phyloP scores from a whole-genome alignment of 2,329 filamentous ascomycete genomes.

The Leptographium radiaticola region DNA sequence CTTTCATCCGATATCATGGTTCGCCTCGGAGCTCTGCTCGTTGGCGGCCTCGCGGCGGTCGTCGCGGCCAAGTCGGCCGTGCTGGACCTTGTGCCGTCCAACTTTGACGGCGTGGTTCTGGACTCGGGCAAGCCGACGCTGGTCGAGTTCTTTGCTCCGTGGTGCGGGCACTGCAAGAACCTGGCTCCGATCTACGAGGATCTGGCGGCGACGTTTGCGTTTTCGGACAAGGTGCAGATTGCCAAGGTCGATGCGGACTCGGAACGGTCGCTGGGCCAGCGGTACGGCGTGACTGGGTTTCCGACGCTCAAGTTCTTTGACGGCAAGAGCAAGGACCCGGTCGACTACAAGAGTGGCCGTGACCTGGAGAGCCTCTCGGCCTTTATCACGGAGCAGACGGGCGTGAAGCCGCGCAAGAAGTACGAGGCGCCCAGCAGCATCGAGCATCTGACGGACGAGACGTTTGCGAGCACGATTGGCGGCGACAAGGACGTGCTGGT shows the following conservation, averaged over 20 bases:
- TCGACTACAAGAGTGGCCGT: constrained; percentile 75
- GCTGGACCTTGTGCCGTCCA: constrained; percentile 74
- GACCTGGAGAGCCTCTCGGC: constrained; percentile 73
- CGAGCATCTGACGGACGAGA: constrained; percentile 64
- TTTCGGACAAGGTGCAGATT: constrained; percentile 64
- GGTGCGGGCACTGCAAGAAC: constrained; percentile 99
- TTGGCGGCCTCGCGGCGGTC: constrained; percentile 37
- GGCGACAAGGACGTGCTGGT: constrained; percentile 82
- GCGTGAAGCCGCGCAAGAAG: constrained; percentile 67
- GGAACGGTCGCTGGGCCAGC: constrained; percentile 71
- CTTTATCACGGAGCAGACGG: constrained; percentile 81
- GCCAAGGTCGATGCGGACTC: constrained; percentile 94
- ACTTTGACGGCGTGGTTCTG: constrained; percentile 84
- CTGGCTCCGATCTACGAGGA: constrained; percentile 93
- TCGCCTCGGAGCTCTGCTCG: constrained; percentile 45
- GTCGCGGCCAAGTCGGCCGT: constrained; percentile 68
- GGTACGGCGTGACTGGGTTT: constrained; percentile 85
- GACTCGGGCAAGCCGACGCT: constrained; percentile 90
- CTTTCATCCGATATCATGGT: constrained; percentile 29
- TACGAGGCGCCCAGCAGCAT: constrained; percentile 61
- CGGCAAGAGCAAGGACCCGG: constrained; percentile 75
- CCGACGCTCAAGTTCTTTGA: constrained; percentile 97
- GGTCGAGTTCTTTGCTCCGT: constrained; percentile 96
- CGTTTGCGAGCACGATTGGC: constrained; percentile 67
- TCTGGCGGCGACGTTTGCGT: constrained; percentile 61